Evolutionary conservation across 2,329 filamentous ascomycete genomes (phyloP).

Genomic region (Exserohilum turcica): DNA sequence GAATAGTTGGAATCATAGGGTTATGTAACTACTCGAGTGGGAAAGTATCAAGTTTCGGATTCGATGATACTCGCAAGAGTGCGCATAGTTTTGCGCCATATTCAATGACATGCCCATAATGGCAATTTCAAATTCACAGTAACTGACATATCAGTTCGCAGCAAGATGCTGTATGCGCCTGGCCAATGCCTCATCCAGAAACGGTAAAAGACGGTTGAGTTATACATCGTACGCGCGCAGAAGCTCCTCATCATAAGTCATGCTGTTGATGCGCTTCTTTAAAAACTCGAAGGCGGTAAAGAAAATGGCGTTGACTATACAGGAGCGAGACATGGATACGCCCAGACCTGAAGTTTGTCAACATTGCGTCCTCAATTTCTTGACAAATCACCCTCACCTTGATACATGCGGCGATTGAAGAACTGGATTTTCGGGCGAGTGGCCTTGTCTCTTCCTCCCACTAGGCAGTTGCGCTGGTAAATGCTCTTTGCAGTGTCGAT

Average conservation of each 20-base stretch:
- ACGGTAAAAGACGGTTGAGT: constrained; percentile 7
- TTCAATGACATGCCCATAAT: constrained; percentile 21
- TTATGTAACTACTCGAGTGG: too few species aligned
- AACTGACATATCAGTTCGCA: constrained; percentile 16
- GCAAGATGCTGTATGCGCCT: constrained; percentile 14
- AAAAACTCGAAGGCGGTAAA: constrained; percentile 86
- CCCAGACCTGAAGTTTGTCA: constrained; percentile 59
- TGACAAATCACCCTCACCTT: constrained; percentile 56
- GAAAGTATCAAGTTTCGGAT: too few species aligned
- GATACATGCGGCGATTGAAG: constrained; percentile 78
- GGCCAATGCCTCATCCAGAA: constrained; percentile 34
- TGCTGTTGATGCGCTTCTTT: constrained; percentile 63
- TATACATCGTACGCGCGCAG: constrained; percentile 35
- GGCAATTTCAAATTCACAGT: constrained; percentile 10
- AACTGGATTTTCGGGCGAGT: constrained; percentile 72
- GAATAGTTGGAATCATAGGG: too few species aligned
- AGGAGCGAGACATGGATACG: constrained; percentile 82
- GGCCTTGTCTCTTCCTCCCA: constrained; percentile 65
- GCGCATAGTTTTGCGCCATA: constrained; percentile 7
- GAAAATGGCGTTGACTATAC: constrained; percentile 85
- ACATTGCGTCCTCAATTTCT: background rate
- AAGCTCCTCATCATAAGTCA: constrained; percentile 47
- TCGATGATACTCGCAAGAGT: background rate
- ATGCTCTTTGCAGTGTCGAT: constrained; percentile 85
- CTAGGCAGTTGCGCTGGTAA: constrained; percentile 80